Base-by-base conservation (phyloP, 1,284 basidiomycete species). In the Irpex sp. region DNA sequence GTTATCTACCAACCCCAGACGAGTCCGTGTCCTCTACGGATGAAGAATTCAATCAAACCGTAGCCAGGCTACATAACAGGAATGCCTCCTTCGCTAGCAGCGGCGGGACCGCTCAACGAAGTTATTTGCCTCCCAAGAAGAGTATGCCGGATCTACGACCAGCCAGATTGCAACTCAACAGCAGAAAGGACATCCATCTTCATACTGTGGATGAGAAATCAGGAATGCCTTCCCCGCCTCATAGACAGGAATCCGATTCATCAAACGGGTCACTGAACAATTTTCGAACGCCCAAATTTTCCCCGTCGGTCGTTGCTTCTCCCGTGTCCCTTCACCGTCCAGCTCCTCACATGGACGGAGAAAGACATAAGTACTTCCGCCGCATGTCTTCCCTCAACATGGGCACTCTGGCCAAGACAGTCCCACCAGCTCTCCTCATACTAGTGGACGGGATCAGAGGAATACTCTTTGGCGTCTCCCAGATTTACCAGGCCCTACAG, bases 331-430 rank as follows among this genome's bases (percentile, higher is more conserved):
- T 72, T 11, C 79, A 79, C 48, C 74, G 76, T 58, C 74, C 78
- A 0, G 78, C 81, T 3, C 83, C 84, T 49, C 82, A 88, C 5
- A 84, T 92, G 71, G 88, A 92, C 62, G 85, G 85, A 26, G 94
- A 96, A 73, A 87, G 94, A 37, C 93, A 96, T 74, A 93, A 93
- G 8, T 99, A 99, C 76, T 99, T 99, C 78, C 89, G 92, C 36
- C 88, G 96, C 17, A 80, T 97, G 15, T 90, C 89, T 3, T 89
- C 90, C 52, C 78, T 97, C 3, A 92, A 93, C 0, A 77, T 82
- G 0, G 85, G 88, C 15, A 82, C 83, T 0, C 84, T 90, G 38
- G 83, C 87, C 26, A 88, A 87, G 67, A 82, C 88, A 13, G 84
- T 97, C 8, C 93, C 96, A 0, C 78, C 83, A 6, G 81, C 91